phyloP scores from a whole-genome alignment of 495 filamentous ascomycete genomes.

The Penicillium pulvis region DNA sequence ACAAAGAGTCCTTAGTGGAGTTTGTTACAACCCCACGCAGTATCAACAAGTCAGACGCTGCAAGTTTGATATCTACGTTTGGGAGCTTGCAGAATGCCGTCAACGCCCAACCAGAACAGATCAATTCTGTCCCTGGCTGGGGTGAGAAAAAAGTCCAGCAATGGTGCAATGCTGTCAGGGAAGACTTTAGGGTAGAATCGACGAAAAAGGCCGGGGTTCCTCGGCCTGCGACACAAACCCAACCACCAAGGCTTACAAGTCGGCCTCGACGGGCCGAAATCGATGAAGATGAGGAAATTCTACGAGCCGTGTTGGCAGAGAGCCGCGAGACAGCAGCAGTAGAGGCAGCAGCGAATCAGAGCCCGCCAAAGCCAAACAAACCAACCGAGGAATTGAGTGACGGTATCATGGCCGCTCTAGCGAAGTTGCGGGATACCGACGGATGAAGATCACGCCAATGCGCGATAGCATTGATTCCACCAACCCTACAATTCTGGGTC shows the following conservation, averaged over 20 bases:
- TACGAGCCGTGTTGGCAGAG: constrained; percentile 24
- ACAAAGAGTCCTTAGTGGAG: constrained; percentile 87
- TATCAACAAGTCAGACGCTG: constrained; percentile 92
- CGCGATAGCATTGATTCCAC: not conserved
- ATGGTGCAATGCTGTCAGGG: constrained; percentile 79
- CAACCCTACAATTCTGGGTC: not conserved
- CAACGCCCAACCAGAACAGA: constrained; percentile 84
- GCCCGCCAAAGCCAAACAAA: not conserved
- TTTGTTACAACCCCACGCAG: constrained; percentile 87
- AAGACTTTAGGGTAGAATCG: constrained; percentile 77
- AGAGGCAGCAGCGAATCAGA: constrained; percentile 6
- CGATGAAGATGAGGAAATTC: constrained; percentile 25
- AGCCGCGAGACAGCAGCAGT: constrained; percentile 10
- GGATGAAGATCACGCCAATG: not conserved
- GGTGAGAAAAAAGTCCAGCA: constrained; percentile 89
- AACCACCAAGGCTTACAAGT: constrained; percentile 24
- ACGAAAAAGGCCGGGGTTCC: constrained; percentile 57
- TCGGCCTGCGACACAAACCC: constrained; percentile 12
- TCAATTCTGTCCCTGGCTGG: constrained; percentile 83
- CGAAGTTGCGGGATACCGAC: constrained; percentile 24
- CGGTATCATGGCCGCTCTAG: constrained; percentile 30
- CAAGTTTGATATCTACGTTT: constrained; percentile 83
- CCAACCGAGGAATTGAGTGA: constrained; percentile 22
- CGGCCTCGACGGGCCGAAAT: constrained; percentile 37
- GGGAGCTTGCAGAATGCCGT: constrained; percentile 83